Evolutionary conservation across 2,329 filamentous ascomycete species (phyloP).

Genomic region (Venturia nashicola): DNA sequence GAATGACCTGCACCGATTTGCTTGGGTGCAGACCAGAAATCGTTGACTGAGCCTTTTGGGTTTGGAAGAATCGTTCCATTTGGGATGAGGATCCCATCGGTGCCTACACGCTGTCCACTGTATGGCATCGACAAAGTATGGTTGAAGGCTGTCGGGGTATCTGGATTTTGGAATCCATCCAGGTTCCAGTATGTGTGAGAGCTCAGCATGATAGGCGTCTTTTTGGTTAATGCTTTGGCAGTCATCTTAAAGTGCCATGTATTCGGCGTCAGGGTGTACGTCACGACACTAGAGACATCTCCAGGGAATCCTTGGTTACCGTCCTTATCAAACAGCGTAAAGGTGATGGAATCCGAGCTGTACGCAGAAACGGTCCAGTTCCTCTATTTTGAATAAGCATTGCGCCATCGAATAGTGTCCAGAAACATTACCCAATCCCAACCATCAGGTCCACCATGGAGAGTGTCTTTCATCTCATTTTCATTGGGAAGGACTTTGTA

Average conservation of each 20-base stretch:
- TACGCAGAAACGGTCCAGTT: conserved; percentile 67
- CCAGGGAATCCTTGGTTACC: conserved; percentile 69
- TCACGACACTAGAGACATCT: conserved; percentile 61
- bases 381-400: conserved; percentile 26
- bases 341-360: conserved; percentile 57
- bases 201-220: conserved; percentile 73
- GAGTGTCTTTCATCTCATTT: conserved; percentile 41
- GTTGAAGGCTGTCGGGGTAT: conserved; percentile 53
- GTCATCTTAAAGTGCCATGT: conserved; percentile 65
- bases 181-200: conserved; percentile 73
- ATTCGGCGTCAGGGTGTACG: conserved; percentile 54
- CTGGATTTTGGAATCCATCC: conserved; percentile 64
- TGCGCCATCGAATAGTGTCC: not conserved
- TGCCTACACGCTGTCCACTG: conserved; percentile 54
- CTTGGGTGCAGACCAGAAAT: conserved; percentile 75
- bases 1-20: conserved; percentile 59
- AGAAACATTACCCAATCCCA: conserved; percentile 47
- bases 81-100: conserved; percentile 43
- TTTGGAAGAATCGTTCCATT: conserved; percentile 55
- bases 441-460: conserved; percentile 58
- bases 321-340: conserved; percentile 59
- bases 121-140: conserved; percentile 64
- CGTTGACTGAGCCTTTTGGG: conserved; percentile 54
- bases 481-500: conserved; percentile 52
- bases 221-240: conserved; percentile 57